Conservation (phyloP, 1,139 yeast genomes). For the Yarrowia galli region DNA sequence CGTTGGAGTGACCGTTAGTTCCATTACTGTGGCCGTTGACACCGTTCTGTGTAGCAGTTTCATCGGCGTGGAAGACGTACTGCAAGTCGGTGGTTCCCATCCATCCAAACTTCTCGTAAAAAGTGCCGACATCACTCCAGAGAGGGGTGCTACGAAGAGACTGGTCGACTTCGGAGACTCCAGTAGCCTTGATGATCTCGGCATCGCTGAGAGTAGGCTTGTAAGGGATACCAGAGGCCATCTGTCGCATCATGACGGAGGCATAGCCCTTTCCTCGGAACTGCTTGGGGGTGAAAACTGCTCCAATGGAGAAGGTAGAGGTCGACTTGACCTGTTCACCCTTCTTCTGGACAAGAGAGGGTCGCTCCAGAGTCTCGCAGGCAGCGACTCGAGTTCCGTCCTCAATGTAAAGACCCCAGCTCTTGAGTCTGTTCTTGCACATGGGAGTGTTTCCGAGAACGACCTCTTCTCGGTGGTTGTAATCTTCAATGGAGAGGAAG, state of each 20-base stretch:
- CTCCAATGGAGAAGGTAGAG: slow-evolving; percentile 65
- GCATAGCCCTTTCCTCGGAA: slow-evolving; percentile 74
- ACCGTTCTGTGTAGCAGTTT: not conserved
- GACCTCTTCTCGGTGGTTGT: slow-evolving; percentile 47
- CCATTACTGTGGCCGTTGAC: not conserved
- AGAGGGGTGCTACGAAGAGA: slow-evolving; percentile 50
- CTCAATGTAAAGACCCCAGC: slow-evolving; percentile 48
- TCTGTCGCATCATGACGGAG: slow-evolving; percentile 57
- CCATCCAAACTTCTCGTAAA: slow-evolving; percentile 67
- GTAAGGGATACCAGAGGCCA: slow-evolving; percentile 50
- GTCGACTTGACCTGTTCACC: slow-evolving; percentile 48
- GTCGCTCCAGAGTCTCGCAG: slow-evolving; percentile 58
- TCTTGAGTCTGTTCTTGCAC: slow-evolving; percentile 43
- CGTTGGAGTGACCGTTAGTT: not conserved
- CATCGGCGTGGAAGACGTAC: not conserved
- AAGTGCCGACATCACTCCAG: slow-evolving; percentile 78
- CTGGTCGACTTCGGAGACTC: slow-evolving; percentile 20
- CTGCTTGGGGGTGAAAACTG: slow-evolving; percentile 66
- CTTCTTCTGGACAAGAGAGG: slow-evolving; percentile 50
- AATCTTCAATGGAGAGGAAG: slow-evolving; percentile 46
- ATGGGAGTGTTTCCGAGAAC: slow-evolving; percentile 43
- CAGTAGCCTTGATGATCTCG: slow-evolving; percentile 29
- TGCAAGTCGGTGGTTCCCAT: slow-evolving; percentile 42
- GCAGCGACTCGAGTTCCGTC: slow-evolving; percentile 52
- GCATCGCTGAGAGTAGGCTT: slow-evolving; percentile 15